Base-by-base conservation (phyloP, 106 monocot genomes). In the Apostasia shenzhenica region DNA sequence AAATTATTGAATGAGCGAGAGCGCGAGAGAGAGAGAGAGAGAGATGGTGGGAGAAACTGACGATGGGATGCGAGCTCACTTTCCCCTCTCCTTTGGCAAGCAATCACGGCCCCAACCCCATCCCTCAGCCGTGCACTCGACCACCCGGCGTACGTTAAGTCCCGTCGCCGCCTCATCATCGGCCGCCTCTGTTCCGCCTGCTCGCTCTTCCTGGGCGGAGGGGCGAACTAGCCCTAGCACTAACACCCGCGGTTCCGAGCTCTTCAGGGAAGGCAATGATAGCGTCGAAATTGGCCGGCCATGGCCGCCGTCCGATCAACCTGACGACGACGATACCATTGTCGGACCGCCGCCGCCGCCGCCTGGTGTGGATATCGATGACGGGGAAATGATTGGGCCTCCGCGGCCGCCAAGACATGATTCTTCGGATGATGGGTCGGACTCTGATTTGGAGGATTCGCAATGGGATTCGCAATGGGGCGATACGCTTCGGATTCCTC, bases 401-500 rank as follows among this genome's bases (percentile, higher is more conserved):
- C 66, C 73, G 66, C 37, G 5, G 58, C 59, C 71, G 10, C 58
- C 45, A 45, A 67, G 47, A 39, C 41, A 59, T 6, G 56, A n/a
- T 7, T 41, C 65, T 41, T 69, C 74, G 6, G 78, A 84, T 50
- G 71, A 57, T 66, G 79, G 48, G 0, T 59, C 46, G 12, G 75
- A 62, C 12, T 72, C 74, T 52, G 72, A 73, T 55, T 72, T 70
- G 6, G 89, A 89, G 49, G 84, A 61, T n/a, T 76, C 65, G 38
- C 41, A 4, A 53, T 57, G 40, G 49, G 84, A 61, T n/a, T 76
- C 65, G 38, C 41, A 4, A 53, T 57, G 40, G 26, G 78, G 79
- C 7, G 81, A 83, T 69, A 72, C 45, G 9, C 55, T 63, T 76
- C 10, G 59, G 54, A 83, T 93, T 68, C 92, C 92, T 13, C 57